A percentile compares a stretch with the other conserved stretches of the same genome.
phyloP scores from a whole-genome alignment of 495 filamentous ascomycete genomes.

The Neurospora discreta region DNA sequence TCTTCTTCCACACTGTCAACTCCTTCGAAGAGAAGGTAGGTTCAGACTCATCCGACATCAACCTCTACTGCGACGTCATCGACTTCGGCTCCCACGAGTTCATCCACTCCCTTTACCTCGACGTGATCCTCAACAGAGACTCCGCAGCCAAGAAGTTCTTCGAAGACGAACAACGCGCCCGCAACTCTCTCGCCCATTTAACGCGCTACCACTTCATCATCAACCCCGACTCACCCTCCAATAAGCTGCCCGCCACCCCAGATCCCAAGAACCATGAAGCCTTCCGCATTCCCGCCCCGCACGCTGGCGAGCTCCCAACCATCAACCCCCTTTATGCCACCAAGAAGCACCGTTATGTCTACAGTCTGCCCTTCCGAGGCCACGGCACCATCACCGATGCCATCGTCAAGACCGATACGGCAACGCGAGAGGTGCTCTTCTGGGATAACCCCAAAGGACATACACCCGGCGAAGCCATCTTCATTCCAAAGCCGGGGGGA shows the following conservation, averaged over 20 bases:
- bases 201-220: conserved; percentile 37
- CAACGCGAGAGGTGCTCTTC: conserved; percentile 33
- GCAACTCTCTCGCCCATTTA: conserved; percentile 24
- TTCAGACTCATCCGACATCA: conserved; percentile 2
- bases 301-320: conserved; percentile 50
- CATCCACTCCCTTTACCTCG: conserved; percentile 45
- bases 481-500: conserved; percentile 42
- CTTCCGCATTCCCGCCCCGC: conserved; percentile 29
- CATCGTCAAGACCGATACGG: conserved; percentile 56
- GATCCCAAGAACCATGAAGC: conserved; percentile 12
- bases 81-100: conserved; percentile 45
- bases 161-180: conserved; percentile 20
- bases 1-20: conserved; percentile 69
- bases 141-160: conserved; percentile 16
- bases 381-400: conserved; percentile 53
- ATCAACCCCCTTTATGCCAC: conserved; percentile 51
- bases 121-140: conserved; percentile 41
- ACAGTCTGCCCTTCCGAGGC: conserved; percentile 45
- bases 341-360: conserved; percentile 50
- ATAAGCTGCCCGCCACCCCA: not conserved
- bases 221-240: not conserved
- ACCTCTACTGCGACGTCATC: conserved; percentile 46
- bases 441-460: conserved; percentile 51
- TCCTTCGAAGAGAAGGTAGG: conserved; percentile 49
- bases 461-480: conserved; percentile 64